A percentile compares a stretch with the other conserved stretches of the same genome.
phyloP scores from a whole-genome alignment of 1,284 basidiomycete species.

The Papiliotrema nemorosa region DNA sequence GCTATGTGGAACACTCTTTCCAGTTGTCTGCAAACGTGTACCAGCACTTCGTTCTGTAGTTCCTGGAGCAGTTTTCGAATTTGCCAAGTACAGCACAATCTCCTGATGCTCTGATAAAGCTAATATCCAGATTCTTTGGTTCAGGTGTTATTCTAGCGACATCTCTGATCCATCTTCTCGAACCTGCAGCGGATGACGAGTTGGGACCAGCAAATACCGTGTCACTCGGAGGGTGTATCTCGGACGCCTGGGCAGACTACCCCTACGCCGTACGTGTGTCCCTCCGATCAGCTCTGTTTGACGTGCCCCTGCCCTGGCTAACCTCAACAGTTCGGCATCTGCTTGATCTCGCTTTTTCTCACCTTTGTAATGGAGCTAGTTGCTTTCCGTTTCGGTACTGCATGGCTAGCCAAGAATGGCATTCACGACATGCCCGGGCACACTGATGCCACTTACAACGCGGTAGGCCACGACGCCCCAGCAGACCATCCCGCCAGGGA shows the following conservation, averaged over 20 bases:
- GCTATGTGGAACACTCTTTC: conserved; percentile 47
- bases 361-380: conserved; percentile 20
- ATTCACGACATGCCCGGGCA: not conserved
- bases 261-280: conserved; percentile 28
- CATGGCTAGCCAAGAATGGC: conserved; percentile 9
- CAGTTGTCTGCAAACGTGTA: conserved; percentile 43
- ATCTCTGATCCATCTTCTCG: conserved; percentile 51
- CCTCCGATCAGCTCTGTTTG: not conserved
- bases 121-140: too few relatives aligned
- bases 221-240: conserved; percentile 13
- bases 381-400: conserved; percentile 10
- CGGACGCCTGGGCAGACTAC: conserved; percentile 23
- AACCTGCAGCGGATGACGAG: conserved; percentile 42
- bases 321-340: conserved; percentile 11
- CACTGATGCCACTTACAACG: not conserved
- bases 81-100: too few relatives aligned
- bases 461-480: not conserved
- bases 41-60: conserved; percentile 26
- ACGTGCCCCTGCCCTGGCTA: not conserved
- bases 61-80: conserved; percentile 47
- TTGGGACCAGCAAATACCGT: conserved; percentile 13
- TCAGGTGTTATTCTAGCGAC: conserved; percentile 52
- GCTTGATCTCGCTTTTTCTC: conserved; percentile 19
- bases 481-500: too few relatives aligned
- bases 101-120: too few relatives aligned